Evolutionary conservation across 805 yeast genomes (phyloP), one percentile per base, ranked within the genome.

Genomic region (Wickerhamomyces hampshirensis): DNA sequence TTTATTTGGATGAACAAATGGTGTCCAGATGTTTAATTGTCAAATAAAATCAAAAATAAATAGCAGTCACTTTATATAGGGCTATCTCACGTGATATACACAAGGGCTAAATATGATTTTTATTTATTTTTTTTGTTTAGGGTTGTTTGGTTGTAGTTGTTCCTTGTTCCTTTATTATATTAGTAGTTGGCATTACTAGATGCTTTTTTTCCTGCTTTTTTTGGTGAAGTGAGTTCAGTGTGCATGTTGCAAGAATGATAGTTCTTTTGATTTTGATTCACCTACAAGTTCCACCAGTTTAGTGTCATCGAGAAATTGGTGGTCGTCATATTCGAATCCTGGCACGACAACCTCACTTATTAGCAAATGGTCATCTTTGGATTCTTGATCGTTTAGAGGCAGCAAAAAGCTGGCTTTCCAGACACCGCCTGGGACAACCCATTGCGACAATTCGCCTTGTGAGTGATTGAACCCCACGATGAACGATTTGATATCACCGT

Each of bases 351-450:
- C 75, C 44, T 74, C 79, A 49, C 77, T 72, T 30, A 73, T 72
- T 36, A 71, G 53, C 19, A 74, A 44, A 34, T 60, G 65, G 30
- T 72, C 75, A 23, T 65, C 57, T 14, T 48, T 47, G 21, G 58
- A 48, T 26, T 56, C 68, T 5, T 17, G 13, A 17, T 51, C 60
- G 15, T 38, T 43, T 28, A 60, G 49, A n/a, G 73, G 71, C 4
- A 66, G 29, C 17, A 73, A 37, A 47, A 71, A 75, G 33, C 77
- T 69, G 5, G 80, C 79, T 49, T 75, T 75, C 58, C 69, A 75
- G 14, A 69, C 73, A 10, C 71, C 79, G 1, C 79, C 77, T 9
- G 77, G 78, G n/a, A 75, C 80, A 5, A 75, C 78, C 80, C 80
- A 75, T 51, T 75, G 82, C 29, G 71, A 60, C 5, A 68, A 59